Percentiles rank a stretch among this genome's conserved stretches.
Evolutionary conservation across 2,329 filamentous ascomycete species (phyloP).

Genomic region (Cercospora sp.): DNA sequence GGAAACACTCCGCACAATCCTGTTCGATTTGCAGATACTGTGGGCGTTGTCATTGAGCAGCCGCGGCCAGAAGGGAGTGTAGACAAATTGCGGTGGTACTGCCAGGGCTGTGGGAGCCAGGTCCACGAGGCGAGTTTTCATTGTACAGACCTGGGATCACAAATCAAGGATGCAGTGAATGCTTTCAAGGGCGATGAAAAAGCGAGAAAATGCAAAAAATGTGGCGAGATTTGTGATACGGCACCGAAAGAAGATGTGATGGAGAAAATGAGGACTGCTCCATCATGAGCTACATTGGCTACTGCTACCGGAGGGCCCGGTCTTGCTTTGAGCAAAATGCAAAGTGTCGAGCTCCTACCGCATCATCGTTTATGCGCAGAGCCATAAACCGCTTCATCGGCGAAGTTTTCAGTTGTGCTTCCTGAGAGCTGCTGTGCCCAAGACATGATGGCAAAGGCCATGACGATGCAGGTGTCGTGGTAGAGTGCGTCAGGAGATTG

Average conservation of each 20-base stretch:
- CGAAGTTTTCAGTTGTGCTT: neutral
- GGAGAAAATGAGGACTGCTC: slow-evolving; percentile 37
- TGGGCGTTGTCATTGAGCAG: slow-evolving; percentile 93
- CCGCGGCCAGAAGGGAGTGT: slow-evolving; percentile 67
- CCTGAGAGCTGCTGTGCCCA: neutral
- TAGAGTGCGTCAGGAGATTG: neutral
- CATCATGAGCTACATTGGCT: slow-evolving; percentile 12
- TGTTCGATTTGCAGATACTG: slow-evolving; percentile 86
- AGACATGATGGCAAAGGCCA: neutral
- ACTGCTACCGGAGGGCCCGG: neutral
- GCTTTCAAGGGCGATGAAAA: slow-evolving; percentile 71
- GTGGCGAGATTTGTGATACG: slow-evolving; percentile 73
- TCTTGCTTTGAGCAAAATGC: neutral
- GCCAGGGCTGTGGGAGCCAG: slow-evolving; percentile 65
- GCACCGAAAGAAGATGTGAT: slow-evolving; percentile 54
- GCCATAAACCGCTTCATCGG: neutral
- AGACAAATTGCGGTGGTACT: slow-evolving; percentile 91
- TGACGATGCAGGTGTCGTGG: neutral
- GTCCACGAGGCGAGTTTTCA: slow-evolving; percentile 88
- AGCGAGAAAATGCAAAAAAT: slow-evolving; percentile 73
- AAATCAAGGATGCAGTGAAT: slow-evolving; percentile 91
- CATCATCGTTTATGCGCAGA: neutral
- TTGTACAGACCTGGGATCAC: slow-evolving; percentile 85
- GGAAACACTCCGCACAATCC: slow-evolving; percentile 97
- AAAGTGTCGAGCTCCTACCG: neutral